phyloP scores from a whole-genome alignment of 768 basidiomycete genomes.

The Baorangia bicolor region DNA sequence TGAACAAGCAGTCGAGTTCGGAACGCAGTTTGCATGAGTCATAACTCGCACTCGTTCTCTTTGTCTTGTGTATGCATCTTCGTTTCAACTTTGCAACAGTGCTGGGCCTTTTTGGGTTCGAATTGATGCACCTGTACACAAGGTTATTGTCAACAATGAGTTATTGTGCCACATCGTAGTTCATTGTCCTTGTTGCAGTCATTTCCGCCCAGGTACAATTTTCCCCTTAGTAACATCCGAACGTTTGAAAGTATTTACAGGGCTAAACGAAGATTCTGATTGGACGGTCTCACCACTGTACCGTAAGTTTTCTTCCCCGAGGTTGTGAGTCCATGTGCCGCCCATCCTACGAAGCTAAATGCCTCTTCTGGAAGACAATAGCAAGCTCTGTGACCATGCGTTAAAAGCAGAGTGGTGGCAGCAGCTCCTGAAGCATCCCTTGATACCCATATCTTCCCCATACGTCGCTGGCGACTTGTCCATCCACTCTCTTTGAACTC shows the following conservation, averaged over 20 bases:
- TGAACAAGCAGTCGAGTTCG: not conserved
- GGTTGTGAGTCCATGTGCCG: not conserved
- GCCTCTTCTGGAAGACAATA: constrained; percentile 21
- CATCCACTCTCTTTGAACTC: constrained; percentile 3
- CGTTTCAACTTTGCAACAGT: not conserved
- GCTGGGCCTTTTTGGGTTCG: not conserved
- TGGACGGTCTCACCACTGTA: not conserved
- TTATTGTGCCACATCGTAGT: not conserved
- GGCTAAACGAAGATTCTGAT: not conserved
- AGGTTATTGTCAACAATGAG: not conserved
- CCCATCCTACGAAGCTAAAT: not conserved
- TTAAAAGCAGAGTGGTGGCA: not conserved
- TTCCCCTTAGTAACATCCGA: not conserved
- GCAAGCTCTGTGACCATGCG: not conserved
- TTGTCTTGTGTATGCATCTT: not conserved
- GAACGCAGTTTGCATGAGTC: no score
- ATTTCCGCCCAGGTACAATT: constrained; percentile 5
- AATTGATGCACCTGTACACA: not conserved
- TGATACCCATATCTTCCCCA: constrained; percentile 5
- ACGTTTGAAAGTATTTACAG: not conserved
- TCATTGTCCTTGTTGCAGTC: constrained; percentile 1
- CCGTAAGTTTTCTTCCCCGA: not conserved
- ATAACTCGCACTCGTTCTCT: not conserved
- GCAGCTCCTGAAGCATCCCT: not conserved
- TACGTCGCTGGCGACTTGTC: constrained; percentile 21